Conservation (phyloP, 495 filamentous ascomycete genomes). For the Hyphodiscus hymeniophilus region DNA sequence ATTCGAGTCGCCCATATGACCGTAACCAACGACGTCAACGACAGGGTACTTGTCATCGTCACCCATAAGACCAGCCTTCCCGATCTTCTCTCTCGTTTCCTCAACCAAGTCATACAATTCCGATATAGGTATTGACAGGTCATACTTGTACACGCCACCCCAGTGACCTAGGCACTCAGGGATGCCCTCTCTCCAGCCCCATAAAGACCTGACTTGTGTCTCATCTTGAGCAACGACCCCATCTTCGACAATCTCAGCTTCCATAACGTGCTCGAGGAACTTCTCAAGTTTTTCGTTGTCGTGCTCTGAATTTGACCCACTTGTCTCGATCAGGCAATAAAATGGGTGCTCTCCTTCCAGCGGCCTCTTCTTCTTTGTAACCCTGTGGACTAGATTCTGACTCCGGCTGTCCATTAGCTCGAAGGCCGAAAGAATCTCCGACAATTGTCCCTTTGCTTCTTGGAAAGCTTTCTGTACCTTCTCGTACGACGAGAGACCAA, state of each 20-base stretch:
- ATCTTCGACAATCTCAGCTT: constrained; percentile 72
- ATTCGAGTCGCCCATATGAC: constrained; percentile 96
- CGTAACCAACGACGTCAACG: constrained; percentile 86
- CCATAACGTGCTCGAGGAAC: constrained; percentile 89
- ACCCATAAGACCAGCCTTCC: constrained; percentile 65
- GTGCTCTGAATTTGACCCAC: constrained; percentile 87
- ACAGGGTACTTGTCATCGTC: constrained; percentile 73
- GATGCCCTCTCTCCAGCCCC: constrained; percentile 91
- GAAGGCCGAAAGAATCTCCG: constrained; percentile 93
- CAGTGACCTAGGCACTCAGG: constrained; percentile 81
- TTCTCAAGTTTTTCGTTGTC: constrained; percentile 76
- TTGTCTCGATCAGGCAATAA: constrained; percentile 94
- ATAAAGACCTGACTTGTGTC: constrained; percentile 77
- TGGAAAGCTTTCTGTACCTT: constrained; percentile 74
- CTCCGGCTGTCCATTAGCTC: constrained; percentile 88
- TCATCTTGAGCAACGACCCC: constrained; percentile 88
- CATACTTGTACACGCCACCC: constrained; percentile 97
- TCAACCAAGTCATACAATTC: constrained; percentile 85
- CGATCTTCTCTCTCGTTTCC: constrained; percentile 64
- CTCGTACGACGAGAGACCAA: constrained; percentile 79
- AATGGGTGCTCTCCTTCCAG: constrained; percentile 80
- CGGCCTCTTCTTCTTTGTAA: constrained; percentile 68
- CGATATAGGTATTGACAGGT: constrained; percentile 85
- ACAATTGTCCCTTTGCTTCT: constrained; percentile 81
- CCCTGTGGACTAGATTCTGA: constrained; percentile 65